phyloP scores from a whole-genome alignment of 2,329 filamentous ascomycete genomes.

The Verticillium isaacii region DNA sequence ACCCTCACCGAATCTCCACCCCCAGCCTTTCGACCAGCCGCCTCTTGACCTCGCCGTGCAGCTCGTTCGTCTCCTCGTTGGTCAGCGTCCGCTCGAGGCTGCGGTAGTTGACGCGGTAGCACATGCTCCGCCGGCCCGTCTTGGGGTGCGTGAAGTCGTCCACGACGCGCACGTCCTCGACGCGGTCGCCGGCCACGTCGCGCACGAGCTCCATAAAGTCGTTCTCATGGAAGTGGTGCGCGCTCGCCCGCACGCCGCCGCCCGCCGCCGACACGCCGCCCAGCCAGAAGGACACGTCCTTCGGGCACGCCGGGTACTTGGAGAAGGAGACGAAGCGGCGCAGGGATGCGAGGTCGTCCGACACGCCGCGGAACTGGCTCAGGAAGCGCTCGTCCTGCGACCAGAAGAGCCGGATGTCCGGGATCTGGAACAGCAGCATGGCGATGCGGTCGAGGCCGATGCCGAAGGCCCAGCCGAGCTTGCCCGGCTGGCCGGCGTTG shows the following conservation, averaged over 20 bases:
- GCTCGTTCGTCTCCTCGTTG: slow-evolving; percentile 69
- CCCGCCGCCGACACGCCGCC: slow-evolving; percentile 40
- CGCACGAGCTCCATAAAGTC: slow-evolving; percentile 96
- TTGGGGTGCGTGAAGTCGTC: slow-evolving; percentile 89
- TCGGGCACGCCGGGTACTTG: slow-evolving; percentile 82
- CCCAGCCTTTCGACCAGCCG: slow-evolving; percentile 66
- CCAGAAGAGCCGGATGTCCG: slow-evolving; percentile 97
- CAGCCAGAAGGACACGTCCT: slow-evolving; percentile 95
- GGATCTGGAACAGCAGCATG: slow-evolving; percentile 95
- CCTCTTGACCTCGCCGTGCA: slow-evolving; percentile 65
- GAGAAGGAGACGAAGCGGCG: slow-evolving; percentile 80
- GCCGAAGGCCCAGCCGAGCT: slow-evolving; percentile 93
- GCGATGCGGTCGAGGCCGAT: slow-evolving; percentile 91
- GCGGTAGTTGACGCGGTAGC: slow-evolving; percentile 90
- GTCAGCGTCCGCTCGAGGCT: slow-evolving; percentile 88
- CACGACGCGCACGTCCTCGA: slow-evolving; percentile 80
- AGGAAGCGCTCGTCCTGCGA: slow-evolving; percentile 79
- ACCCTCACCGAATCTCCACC: slow-evolving; percentile 62
- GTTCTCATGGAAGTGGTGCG: slow-evolving; percentile 75
- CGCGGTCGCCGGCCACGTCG: slow-evolving; percentile 72
- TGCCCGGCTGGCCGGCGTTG: slow-evolving; percentile 68
- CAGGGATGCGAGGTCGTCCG: slow-evolving; percentile 41
- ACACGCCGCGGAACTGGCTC: slow-evolving; percentile 70
- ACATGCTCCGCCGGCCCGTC: slow-evolving; percentile 76
- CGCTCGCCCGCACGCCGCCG: slow-evolving; percentile 35